Evolutionary conservation across 1,284 basidiomycete genomes (phyloP), one percentile per base, ranked within the genome.

Genomic region (Xerocomus cyaneibrunnescens): DNA sequence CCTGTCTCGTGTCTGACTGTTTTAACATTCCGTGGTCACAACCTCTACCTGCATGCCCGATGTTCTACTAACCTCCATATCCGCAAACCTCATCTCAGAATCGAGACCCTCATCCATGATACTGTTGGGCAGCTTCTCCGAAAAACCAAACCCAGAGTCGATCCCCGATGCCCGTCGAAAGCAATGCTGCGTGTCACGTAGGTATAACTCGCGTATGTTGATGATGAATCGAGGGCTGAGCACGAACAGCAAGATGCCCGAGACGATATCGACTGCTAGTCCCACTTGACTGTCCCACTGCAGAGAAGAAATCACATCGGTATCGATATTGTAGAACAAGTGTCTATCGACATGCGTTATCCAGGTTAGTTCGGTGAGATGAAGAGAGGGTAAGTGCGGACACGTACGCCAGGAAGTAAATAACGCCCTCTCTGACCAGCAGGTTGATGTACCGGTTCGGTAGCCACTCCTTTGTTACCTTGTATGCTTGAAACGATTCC

Each of bases 141-240:
- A n/a, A n/a, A n/a, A n/a, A n/a, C n/a, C n/a, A n/a, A n/a, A n/a
- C n/a, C n/a, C n/a, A n/a, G n/a, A n/a, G n/a, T 34, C 42, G 30
- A 39, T 34, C 31, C 31, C 43, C 2, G 25, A 7, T 2, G 5
- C 16, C 19, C 16, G 30, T 10, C 17, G 8, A 25, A n/a, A 31
- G 8, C 1, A 8, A 3, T 16, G 9, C 9, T 3, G 13, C 2
- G 7, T 10, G 31, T 48, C 31, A 4, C 19, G 17, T 7, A 7
- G 9, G 25, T 35, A 48, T 38, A 47, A 16, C 32, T 28, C 25
- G 7, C 43, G 49, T 17, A 51, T 32, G 37, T 25, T 46, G 6
- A 40, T 30, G 31, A 51, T 36, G 37, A 48, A 51, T 25, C 50
- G 44, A 47, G 49, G 37, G 10, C 7, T 14, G 19, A 50, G 23